These are phyloP conservation scores for Coemansia pectinata DNA, from an alignment of 192 early-diverging fungal species.

Conservation along the genomic window DNA sequence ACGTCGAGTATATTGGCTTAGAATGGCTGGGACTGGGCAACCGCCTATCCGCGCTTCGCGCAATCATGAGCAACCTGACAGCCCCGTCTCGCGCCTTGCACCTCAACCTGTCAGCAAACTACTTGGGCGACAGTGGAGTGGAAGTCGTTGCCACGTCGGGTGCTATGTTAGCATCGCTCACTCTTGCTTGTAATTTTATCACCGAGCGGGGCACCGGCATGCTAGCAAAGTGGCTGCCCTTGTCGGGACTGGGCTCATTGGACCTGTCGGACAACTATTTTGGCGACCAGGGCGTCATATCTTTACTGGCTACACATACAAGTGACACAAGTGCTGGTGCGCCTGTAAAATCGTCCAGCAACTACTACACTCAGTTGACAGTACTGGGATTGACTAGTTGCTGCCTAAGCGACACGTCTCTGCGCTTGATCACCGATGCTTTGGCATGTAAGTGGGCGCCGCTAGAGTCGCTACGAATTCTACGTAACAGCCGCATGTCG, in stretches of 20 bases:
- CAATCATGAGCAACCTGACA: constrained; percentile 24
- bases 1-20: constrained; percentile 46
- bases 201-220: constrained; percentile 41
- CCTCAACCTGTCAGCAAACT: constrained; percentile 46
- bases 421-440: constrained; percentile 39
- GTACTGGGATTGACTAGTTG: constrained; percentile 48
- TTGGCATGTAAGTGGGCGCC: constrained; percentile 42
- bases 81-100: constrained; percentile 19
- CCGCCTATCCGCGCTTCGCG: constrained; percentile 31
- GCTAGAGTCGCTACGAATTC: constrained; percentile 35
- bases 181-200: constrained; percentile 50
- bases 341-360: not conserved
- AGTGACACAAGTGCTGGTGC: not conserved
- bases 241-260: constrained; percentile 21
- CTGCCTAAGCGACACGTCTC: constrained; percentile 44
- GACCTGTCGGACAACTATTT: constrained; percentile 54
- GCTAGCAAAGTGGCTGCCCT: constrained; percentile 47
- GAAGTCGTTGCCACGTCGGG: constrained; percentile 27
- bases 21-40: constrained; percentile 48
- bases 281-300: constrained; percentile 47
- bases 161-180: constrained; percentile 32
- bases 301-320: constrained; percentile 21
- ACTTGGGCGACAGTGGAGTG: constrained; percentile 43
- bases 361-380: constrained; percentile 24
- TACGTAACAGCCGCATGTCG: constrained; percentile 51